Evolutionary conservation across 768 basidiomycete genomes (phyloP).

Genomic region (Collybiopsis luxurians): DNA sequence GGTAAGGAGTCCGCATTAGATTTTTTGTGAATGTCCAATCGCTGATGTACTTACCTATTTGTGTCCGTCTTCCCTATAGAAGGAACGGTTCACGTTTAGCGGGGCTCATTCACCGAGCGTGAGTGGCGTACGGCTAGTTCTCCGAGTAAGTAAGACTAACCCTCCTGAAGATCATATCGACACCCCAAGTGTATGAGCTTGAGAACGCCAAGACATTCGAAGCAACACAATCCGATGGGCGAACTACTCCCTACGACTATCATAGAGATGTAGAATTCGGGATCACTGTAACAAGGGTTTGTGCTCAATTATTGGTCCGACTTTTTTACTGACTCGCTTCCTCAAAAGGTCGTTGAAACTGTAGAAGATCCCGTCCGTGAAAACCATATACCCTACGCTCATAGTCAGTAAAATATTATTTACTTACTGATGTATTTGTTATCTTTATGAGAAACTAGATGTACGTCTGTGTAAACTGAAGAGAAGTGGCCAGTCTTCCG

Average conservation of each 20-base stretch:
- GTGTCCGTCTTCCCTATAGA: no score
- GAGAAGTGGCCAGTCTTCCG: no score
- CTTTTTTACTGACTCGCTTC: not conserved
- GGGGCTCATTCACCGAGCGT: not conserved
- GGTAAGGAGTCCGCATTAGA: not conserved
- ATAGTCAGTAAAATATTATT: not conserved
- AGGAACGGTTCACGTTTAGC: not conserved
- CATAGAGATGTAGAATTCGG: constrained; percentile 1
- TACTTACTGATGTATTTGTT: no score
- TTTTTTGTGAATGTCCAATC: not conserved
- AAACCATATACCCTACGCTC: not conserved
- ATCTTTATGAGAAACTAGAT: no score
- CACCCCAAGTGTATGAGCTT: not conserved
- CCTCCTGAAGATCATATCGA: not conserved
- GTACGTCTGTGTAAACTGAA: no score
- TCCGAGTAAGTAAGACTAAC: no score
- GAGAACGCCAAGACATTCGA: no score
- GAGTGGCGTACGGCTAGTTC: not conserved
- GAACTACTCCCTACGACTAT: not conserved
- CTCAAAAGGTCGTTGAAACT: not conserved
- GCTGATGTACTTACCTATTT: no score
- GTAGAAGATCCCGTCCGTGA: not conserved
- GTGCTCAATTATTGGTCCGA: not conserved
- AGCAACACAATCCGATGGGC: no score
- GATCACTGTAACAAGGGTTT: not conserved